Base-by-base conservation (phyloP, 192 early-diverging fungal genomes). In the Mortierella hygrophila region DNA sequence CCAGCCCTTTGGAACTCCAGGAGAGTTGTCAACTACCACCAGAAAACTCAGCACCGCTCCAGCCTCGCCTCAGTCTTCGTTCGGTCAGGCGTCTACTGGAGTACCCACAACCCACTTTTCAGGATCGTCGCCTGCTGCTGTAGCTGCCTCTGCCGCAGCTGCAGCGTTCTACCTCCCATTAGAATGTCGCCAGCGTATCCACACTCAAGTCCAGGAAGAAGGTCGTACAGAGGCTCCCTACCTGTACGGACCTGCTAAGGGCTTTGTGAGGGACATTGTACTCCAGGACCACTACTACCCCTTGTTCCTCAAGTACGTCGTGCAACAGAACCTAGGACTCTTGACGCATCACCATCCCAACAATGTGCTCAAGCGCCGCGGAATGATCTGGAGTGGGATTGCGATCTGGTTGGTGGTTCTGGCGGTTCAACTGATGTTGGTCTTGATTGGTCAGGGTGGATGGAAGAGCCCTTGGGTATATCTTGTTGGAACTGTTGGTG, bases 181-280 rank as follows among this genome's bases (percentile, higher is more conserved):
- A 2, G 79, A 86, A 16, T 86, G 84, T 70, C 84, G 84, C 9
- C 79, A 78, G 26, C 70, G 84, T 0, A 86, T 86, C 54, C 84
- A 86, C 15, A 47, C 57, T 8, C 84, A 86, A 46, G 74, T 86
- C 29, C 79, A 81, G 29, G 84, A 86, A 40, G 78, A 85, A 55
- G 79, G 84, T 18, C 78, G 84, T 2, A 78, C 75, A 0, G 63
- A 81, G 55, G 79, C 79, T 0, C 79, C 84, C 4, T 41, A 86
- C 35, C 41, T 86, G 26, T 86, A 52, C 74, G 84, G 84, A 38
- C 84, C 84, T 16, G 84, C 84, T 32, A 86, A 86, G 47, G 84
- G 84, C 32, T 86, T 86, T 80, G 84, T 86, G 38, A 54, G 70
- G 76, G 84, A 86, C 57, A 79, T 86, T 6, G 84, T 86, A 2